Percentiles rank a stretch among this genome's conserved stretches.
These are phyloP conservation scores for Aspergillus nanangensis DNA, from an alignment of 495 filamentous ascomycete species.

Conservation along the genomic window DNA sequence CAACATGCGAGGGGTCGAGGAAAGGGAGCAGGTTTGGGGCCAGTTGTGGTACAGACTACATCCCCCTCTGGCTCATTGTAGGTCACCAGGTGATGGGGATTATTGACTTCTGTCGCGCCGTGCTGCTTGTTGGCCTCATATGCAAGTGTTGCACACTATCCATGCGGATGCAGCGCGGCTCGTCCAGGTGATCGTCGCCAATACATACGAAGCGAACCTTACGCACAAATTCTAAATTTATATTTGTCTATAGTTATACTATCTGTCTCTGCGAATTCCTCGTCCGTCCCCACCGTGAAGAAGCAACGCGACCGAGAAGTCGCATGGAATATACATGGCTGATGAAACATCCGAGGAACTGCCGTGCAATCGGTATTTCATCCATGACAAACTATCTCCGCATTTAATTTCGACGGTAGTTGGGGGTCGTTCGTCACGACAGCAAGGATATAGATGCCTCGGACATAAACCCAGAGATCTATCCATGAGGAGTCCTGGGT, in stretches of 20 bases:
- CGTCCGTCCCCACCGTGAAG: conserved; percentile 31
- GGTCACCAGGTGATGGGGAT: conserved; percentile 26
- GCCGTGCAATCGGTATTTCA: conserved; percentile 4
- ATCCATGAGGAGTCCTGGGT: too few relatives aligned
- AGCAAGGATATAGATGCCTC: too few relatives aligned
- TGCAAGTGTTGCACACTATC: too few relatives aligned
- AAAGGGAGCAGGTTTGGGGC: conserved; percentile 28
- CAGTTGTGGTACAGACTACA: conserved; percentile 32
- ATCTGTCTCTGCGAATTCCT: conserved; percentile 20
- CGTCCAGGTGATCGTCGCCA: conserved; percentile 32
- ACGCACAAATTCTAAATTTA: conserved; percentile 34
- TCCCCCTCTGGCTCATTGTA: conserved; percentile 34
- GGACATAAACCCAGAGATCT: too few relatives aligned
- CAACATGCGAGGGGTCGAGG: conserved; percentile 25
- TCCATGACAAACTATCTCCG: neutral
- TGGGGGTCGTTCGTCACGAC: too few relatives aligned
- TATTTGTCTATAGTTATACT: conserved; percentile 33
- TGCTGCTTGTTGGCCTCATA: too few relatives aligned
- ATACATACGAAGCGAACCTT: conserved; percentile 34
- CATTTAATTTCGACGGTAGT: neutral
- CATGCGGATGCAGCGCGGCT: too few relatives aligned
- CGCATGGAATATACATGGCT: conserved; percentile 2
- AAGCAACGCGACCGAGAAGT: conserved; percentile 31
- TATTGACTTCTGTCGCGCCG: neutral
- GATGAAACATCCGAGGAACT: conserved; percentile 7